Conservation (phyloP, 768 basidiomycete genomes). For the Flagelloscypha sp. region DNA sequence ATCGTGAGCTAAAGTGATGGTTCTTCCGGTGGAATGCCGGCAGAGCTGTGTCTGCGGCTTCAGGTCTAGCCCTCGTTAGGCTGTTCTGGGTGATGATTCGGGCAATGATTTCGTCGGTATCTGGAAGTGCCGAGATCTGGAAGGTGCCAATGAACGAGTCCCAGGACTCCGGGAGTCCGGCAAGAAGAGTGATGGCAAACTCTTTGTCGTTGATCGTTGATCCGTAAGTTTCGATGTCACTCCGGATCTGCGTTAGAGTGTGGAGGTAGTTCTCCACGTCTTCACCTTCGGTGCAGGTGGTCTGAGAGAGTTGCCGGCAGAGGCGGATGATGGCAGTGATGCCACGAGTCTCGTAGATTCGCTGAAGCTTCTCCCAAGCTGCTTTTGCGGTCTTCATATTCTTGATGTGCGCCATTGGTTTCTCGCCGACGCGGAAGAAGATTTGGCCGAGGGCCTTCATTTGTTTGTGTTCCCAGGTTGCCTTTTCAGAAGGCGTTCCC, state of each 20-base stretch:
- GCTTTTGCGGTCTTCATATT: slow-evolving; percentile 15
- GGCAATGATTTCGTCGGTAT: slow-evolving; percentile 15
- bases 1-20: too few species aligned
- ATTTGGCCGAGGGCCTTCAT: slow-evolving; percentile 23
- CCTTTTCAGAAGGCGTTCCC: slow-evolving; percentile 1
- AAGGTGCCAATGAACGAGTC: slow-evolving; percentile 18
- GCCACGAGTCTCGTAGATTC: slow-evolving; percentile 21
- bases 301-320: slow-evolving; percentile 18
- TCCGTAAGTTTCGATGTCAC: slow-evolving; percentile 16
- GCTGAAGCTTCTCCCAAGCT: slow-evolving; percentile 21
- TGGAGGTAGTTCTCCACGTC: slow-evolving; percentile 24
- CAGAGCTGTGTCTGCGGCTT: too few species aligned
- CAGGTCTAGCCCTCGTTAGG: too few species aligned
- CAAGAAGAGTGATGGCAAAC: slow-evolving; percentile 22
- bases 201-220: slow-evolving; percentile 18
- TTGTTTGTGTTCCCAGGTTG: slow-evolving; percentile 21
- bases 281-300: slow-evolving; percentile 19
- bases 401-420: slow-evolving; percentile 21
- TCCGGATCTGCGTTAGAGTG: slow-evolving; percentile 15
- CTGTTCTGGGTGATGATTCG: slow-evolving; percentile 17
- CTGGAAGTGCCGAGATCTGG: slow-evolving; percentile 13
- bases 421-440: slow-evolving; percentile 18
- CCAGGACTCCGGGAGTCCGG: slow-evolving; percentile 27
- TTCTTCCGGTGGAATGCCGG: too few species aligned
- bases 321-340: slow-evolving; percentile 18